Evolutionary conservation across 805 yeast genomes (phyloP).

Genomic region (Saccharomycopsis fibuligera): DNA sequence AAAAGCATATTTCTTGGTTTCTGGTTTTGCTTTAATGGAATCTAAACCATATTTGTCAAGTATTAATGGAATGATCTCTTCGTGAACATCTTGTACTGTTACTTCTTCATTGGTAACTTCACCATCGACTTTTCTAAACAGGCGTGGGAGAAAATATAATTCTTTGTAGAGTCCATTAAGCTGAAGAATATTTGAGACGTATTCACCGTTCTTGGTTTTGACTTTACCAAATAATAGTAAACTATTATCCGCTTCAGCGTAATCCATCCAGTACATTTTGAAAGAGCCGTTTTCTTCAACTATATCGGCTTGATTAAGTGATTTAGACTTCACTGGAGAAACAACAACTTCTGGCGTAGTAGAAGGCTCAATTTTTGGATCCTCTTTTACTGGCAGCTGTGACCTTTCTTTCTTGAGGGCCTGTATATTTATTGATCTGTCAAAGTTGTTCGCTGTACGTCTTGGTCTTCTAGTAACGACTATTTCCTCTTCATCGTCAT

Average conservation of each 20-base stretch:
- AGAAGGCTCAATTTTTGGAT: constrained; percentile 7
- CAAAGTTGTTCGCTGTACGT: constrained; percentile 36
- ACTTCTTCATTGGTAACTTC: constrained; percentile 34
- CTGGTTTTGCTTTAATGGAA: constrained; percentile 63
- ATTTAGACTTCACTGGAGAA: constrained; percentile 12
- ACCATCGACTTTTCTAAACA: constrained; percentile 20
- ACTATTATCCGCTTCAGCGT: constrained; percentile 64
- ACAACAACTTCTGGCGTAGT: neutral
- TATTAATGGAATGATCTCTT: constrained; percentile 65
- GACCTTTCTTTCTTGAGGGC: constrained; percentile 22
- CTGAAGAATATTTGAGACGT: constrained; percentile 73
- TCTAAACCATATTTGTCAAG: constrained; percentile 56
- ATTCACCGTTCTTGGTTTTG: constrained; percentile 41
- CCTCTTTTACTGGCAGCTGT: constrained; percentile 7
- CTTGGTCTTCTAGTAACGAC: constrained; percentile 47
- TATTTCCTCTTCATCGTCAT: constrained; percentile 53
- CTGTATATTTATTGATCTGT: constrained; percentile 37
- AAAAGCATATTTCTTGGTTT: constrained; percentile 77
- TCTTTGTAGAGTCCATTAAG: constrained; percentile 64
- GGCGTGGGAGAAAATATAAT: constrained; percentile 69
- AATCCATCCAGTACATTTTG: constrained; percentile 87
- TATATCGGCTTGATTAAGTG: constrained; percentile 28
- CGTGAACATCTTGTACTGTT: constrained; percentile 61
- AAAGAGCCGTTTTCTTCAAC: constrained; percentile 41
- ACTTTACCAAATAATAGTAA: constrained; percentile 79